Evolutionary conservation across 2,329 filamentous ascomycete species (phyloP), one percentile per base, ranked within the genome.

Genomic region (Penicillium sp.): DNA sequence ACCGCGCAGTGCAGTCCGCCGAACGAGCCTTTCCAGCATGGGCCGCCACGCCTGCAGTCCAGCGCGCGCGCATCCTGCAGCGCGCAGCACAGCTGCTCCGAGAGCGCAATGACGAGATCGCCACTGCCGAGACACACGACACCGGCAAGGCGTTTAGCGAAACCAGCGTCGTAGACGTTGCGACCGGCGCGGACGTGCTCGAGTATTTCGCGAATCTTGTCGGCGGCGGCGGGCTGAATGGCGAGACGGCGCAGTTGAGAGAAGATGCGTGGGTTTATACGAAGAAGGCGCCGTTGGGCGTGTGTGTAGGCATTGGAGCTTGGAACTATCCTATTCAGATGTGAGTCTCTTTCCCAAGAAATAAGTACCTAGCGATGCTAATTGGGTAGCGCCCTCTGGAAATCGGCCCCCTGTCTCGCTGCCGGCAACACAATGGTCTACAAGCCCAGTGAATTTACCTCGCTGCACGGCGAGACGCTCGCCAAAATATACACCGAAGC

Each of bases 291-390:
- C 82, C 91, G 5, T 77, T 95, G 18, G 91, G 91, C 24, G 90
- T 94, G 14, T 95, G 90, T 70, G 91, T 83, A 14, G 91, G 89
- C 57, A 95, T 95, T 63, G 91, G 90, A 55, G 91, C 91, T 14
- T 95, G 90, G 90, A 95, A 95, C 74, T 95, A 95, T 69, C 91
- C 91, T 12, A 89, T 95, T 62, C 90, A 95, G 71, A 95, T 95
- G 72, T 78, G 66, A 57, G 70, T 62, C 26, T 20, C 28, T 23
- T n/a, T 20, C 28, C 5, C 47, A 14, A 30, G 11, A 11, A 6
- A 9, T 11, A 7, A 35, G 23, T 21, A 35, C 21, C 57, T 63
- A 38, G 64, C 42, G 26, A 33, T 21, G 23, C 18, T n/a, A 24
- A 28, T 30, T 57, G 1, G 43, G 14, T 48, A 77, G 74, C 63